These are phyloP conservation scores for Salvia hispanica DNA, from an alignment of 257 asterid species.

Conservation along the genomic window DNA sequence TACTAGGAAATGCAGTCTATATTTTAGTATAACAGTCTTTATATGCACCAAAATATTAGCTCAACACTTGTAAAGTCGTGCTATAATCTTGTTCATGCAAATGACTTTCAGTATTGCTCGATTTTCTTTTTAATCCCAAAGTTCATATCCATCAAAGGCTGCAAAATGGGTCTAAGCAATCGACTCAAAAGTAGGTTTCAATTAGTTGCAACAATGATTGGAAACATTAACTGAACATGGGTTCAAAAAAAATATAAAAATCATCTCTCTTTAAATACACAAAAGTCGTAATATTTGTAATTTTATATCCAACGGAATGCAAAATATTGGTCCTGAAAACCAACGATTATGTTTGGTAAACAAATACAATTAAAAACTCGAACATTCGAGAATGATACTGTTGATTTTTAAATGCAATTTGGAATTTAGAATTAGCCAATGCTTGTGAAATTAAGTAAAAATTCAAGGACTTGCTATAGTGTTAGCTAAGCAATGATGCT, in stretches of 20 bases:
- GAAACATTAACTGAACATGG: constrained; percentile 35
- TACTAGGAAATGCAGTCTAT: too few species aligned
- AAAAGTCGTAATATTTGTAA: not conserved
- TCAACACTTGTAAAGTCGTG: constrained; percentile 21
- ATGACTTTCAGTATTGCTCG: too few species aligned
- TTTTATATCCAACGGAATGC: too few species aligned
- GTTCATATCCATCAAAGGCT: not conserved
- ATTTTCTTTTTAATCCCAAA: not conserved
- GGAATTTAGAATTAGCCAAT: not conserved
- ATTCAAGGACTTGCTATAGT: not conserved
- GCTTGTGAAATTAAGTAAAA: not conserved
- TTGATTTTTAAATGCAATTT: not conserved
- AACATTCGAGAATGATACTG: not conserved
- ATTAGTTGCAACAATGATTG: constrained; percentile 36
- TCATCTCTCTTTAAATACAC: constrained; percentile 13
- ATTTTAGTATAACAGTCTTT: too few species aligned
- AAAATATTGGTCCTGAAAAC: too few species aligned
- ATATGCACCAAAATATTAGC: constrained; percentile 20
- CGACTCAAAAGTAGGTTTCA: not conserved
- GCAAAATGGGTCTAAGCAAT: too few species aligned
- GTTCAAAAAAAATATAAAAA: constrained; percentile 12
- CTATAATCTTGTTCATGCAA: too few species aligned
- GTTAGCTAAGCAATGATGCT: constrained; percentile 43
- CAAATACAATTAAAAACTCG: not conserved
- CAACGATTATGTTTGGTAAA: too few species aligned